Base-by-base conservation (phyloP, 768 basidiomycete genomes). In the Xerocomellus chrysenteron region DNA sequence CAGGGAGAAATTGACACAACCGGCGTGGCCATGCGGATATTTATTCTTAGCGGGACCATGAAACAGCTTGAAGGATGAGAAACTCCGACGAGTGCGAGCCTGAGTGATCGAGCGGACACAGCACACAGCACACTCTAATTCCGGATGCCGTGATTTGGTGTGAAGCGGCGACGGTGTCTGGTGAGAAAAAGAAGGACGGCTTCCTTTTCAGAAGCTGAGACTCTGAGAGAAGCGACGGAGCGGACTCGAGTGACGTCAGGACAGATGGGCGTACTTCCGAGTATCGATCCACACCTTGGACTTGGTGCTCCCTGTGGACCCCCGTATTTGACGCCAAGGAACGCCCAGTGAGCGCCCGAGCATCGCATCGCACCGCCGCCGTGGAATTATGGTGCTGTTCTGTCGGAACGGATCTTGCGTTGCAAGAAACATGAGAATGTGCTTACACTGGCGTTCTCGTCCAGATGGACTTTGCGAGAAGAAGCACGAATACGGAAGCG, bases 351-450 rank as follows among this genome's bases (percentile, higher is more conserved):
- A 28, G 26, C 43, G 28, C 28, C 8, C 7, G 28, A 30, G 11
- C 35, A 36, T 36, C 35, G 11, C 35, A 36, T 36, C 35, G 3
- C 43, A 16, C 3, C 30, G 51, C 19, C 28, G 3, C 33, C 28
- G 28, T 30, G 28, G 28, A 30, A 30, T 30, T 30, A 28, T 21
- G 21, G 21, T 28, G 26, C 6, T 24, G 2, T 17, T 16, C 4
- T 24, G 19, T 59, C 46, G 58, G 58, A 46, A 59, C 58, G 58
- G 58, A 59, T 54, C 57, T 59, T 43, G 47, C 10, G 9, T 37
- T 16, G 21, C 21, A 21, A 21, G 21, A 21, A 21, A 21, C 21
- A 21, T 21, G 21, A 21, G 21, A 21, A 21, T 39, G 37, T 16
- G 37, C 14, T 30, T 5, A 30, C 5, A 30, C 28, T 30, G 28